Evolutionary conservation across 2,329 filamentous ascomycete species (phyloP).

Genomic region (Phialocephala sp.): DNA sequence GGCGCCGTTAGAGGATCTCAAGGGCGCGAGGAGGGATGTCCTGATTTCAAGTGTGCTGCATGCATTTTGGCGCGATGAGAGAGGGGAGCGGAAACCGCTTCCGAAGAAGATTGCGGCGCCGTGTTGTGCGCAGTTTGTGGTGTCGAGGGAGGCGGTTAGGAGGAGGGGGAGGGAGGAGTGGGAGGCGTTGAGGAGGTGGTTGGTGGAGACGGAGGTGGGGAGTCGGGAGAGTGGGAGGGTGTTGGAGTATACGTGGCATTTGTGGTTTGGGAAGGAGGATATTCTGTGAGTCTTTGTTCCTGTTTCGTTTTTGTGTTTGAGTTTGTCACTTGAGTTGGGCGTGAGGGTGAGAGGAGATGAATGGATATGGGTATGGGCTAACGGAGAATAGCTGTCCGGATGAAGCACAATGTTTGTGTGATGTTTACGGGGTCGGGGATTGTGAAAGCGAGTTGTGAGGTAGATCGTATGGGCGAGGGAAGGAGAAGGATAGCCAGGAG

Average conservation of each 20-base stretch:
- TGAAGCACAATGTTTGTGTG: conserved; percentile 25
- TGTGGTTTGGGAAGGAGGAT: conserved; percentile 62
- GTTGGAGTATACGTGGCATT: conserved; percentile 69
- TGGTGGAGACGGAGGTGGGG: conserved; percentile 58
- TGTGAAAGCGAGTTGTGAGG: conserved; percentile 5
- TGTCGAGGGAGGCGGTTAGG: conserved; percentile 57
- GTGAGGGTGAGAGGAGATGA: background rate
- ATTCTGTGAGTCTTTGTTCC: conserved; percentile 50
- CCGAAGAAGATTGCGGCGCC: conserved; percentile 57
- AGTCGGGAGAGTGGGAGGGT: conserved; percentile 61
- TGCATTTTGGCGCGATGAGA: conserved; percentile 1
- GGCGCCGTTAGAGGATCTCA: background rate
- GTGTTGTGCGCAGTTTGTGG: conserved; percentile 70
- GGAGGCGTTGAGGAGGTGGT: conserved; percentile 60
- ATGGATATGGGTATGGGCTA: conserved; percentile 2
- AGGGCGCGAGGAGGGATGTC: background rate
- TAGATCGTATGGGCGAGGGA: background rate
- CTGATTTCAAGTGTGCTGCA: background rate
- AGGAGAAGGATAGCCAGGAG: background rate
- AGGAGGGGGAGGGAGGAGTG: conserved; percentile 58
- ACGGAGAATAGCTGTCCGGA: conserved; percentile 24
- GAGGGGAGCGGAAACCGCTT: conserved; percentile 40
- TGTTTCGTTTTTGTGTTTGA: no score
- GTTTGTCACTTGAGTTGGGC: no score
- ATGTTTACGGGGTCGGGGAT: conserved; percentile 27